Conservation (phyloP, 495 filamentous ascomycete species). For the Cryomyces minteri region DNA sequence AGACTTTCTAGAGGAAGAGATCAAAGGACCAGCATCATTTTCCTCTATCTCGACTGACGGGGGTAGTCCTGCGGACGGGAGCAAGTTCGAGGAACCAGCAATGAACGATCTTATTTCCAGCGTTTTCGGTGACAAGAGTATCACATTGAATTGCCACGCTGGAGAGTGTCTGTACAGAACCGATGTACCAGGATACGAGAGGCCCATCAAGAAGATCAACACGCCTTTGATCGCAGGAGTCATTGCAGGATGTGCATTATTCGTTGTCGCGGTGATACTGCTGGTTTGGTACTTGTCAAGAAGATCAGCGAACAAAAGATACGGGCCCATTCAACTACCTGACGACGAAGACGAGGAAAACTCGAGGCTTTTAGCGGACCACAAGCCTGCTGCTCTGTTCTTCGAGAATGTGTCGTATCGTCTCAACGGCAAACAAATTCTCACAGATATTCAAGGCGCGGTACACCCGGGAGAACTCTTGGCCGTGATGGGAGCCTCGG, state of each 20-base stretch:
- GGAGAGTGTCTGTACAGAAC: conserved; percentile 88
- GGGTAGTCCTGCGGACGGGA: conserved; percentile 39
- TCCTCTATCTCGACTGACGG: conserved; percentile 44
- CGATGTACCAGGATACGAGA: conserved; percentile 76
- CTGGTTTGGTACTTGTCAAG: conserved; percentile 78
- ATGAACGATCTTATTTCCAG: conserved; percentile 77
- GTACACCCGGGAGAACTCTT: conserved; percentile 81
- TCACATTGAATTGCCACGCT: conserved; percentile 60
- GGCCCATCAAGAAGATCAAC: conserved; percentile 88
- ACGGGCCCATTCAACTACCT: conserved; percentile 55
- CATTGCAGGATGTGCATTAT: conserved; percentile 73
- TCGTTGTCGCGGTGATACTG: conserved; percentile 71
- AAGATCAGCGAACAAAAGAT: conserved; percentile 39
- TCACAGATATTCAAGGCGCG: conserved; percentile 61
- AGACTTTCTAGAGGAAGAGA: conserved; percentile 62
- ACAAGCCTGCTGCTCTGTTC: conserved; percentile 74
- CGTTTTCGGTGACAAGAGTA: conserved; percentile 83
- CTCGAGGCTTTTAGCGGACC: conserved; percentile 68
- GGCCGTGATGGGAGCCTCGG: conserved; percentile 96
- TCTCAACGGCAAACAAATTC: conserved; percentile 73
- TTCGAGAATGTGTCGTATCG: conserved; percentile 80
- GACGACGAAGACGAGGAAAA: conserved; percentile 86
- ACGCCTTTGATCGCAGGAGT: conserved; percentile 89
- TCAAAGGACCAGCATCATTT: conserved; percentile 76
- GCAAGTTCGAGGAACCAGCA: conserved; percentile 71